Base-by-base conservation (phyloP, 2,329 filamentous ascomycete species). In the Aspergillus tanneri region DNA sequence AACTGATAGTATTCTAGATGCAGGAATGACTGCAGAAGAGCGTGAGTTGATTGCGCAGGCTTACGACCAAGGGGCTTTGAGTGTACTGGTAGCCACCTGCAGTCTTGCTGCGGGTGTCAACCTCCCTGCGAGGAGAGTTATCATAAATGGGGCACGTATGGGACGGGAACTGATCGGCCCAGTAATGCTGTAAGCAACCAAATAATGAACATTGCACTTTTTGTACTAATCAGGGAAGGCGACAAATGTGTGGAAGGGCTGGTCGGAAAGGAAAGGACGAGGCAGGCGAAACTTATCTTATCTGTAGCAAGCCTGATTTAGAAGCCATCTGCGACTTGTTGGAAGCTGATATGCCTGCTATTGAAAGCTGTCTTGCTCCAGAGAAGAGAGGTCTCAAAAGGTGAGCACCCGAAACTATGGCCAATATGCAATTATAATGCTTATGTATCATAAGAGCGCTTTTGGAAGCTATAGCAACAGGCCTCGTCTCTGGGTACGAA, bases 91-190 rank as follows among this genome's bases (percentile, higher is more conserved):
- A 12, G 87, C 87, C 28, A 91, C 87, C 2, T 90, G 86, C 59
- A 89, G 86, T 62, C 77, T 91, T 47, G 87, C 87, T n/a, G 87
- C 87, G 11, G 87, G 87, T n/a, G 88, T 91, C 49, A 90, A 91
- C 66, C 71, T 91, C 14, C 76, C 76, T 11, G 87, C 87, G 6
- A 77, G 87, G 44, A 76, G 87, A 55, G 87, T 91, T 1, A 88
- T 91, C 49, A 76, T 88, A 21, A 86, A 89, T 62, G 85, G 83
- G 52, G 86, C 85, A 23, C 79, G 84, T 32, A 90, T 90, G 85
- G 87, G 87, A 0, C 78, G 84, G 43, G 86, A 90, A 37, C 73
- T 90, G 39, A 81, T 90, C n/a, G 87, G 86, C 0, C 87, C 87
- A 10, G 83, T 87, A 3, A 87, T 91, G 84, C 74, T 91, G 67